Conservation (phyloP, 306 rosid species). For the Vigna unguiculata region DNA sequence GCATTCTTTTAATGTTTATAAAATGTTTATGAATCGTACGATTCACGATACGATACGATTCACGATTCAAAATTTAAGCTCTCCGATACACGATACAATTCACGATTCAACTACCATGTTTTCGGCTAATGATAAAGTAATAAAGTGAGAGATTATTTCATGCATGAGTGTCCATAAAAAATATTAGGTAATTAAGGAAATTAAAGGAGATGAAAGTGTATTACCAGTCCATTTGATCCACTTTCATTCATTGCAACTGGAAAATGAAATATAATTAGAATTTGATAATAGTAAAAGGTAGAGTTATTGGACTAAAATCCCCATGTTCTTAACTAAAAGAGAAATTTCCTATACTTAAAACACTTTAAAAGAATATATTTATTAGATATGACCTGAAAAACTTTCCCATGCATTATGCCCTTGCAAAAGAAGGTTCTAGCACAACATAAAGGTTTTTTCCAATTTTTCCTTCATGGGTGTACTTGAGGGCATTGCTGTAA, state of each 20-base stretch:
- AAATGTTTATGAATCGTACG: too few relatives aligned
- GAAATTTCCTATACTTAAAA: conserved; percentile 3
- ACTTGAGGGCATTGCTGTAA: conserved; percentile 90
- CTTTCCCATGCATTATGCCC: conserved; percentile 48
- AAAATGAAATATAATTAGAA: conserved; percentile 52
- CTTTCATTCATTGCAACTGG: conserved; percentile 74
- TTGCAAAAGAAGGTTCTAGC: conserved; percentile 53
- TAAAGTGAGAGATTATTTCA: too few relatives aligned
- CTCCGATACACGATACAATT: too few relatives aligned
- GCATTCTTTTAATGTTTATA: too few relatives aligned
- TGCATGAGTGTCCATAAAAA: too few relatives aligned
- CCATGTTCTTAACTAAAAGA: conserved; percentile 32
- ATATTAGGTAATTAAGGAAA: conserved; percentile 36
- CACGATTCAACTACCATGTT: too few relatives aligned
- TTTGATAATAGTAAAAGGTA: not conserved
- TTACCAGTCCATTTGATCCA: conserved; percentile 83
- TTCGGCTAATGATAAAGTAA: too few relatives aligned
- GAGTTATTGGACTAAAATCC: conserved; percentile 30
- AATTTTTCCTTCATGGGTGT: conserved; percentile 88
- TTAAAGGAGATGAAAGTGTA: conserved; percentile 41
- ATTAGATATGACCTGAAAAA: conserved; percentile 14
- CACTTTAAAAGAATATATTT: conserved; percentile 24
- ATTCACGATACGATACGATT: too few relatives aligned
- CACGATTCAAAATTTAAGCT: too few relatives aligned
- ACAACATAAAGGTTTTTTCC: conserved; percentile 71